phyloP scores from a whole-genome alignment of 345 rosid genomes.

The Hibiscus mutabilis region DNA sequence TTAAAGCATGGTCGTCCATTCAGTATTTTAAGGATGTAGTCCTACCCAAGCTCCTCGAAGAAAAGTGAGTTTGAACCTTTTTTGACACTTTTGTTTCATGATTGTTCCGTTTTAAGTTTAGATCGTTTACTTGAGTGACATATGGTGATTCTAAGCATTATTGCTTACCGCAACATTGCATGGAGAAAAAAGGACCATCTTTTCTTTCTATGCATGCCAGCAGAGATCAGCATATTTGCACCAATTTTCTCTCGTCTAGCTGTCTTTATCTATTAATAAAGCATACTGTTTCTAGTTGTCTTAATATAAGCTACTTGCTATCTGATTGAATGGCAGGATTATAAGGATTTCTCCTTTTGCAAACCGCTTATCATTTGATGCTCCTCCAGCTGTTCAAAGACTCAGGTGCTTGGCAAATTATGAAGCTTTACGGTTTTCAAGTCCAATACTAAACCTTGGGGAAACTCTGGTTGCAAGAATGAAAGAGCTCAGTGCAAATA shows the following conservation, averaged over 20 bases:
- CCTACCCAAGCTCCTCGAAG: constrained; percentile 88
- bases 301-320: constrained; percentile 8
- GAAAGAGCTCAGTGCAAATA: constrained; percentile 80
- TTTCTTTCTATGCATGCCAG: neutral
- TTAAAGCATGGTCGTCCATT: constrained; percentile 96
- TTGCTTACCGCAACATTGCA: neutral
- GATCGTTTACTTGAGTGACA: neutral
- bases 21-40: constrained; percentile 78
- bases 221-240: neutral
- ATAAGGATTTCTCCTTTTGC: constrained; percentile 99
- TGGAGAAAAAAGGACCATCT: neutral
- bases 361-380: constrained; percentile 93
- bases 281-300: neutral
- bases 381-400: constrained; percentile 86
- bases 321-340: constrained; percentile 51
- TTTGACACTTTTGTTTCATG: constrained; percentile 5
- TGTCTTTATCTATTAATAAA: neutral
- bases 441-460: constrained; percentile 69
- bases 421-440: constrained; percentile 74
- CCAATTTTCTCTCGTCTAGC: neutral
- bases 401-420: constrained; percentile 95
- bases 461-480: constrained; percentile 80
- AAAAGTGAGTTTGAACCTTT: constrained; percentile 59
- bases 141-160: neutral
- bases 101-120: neutral